phyloP scores from a whole-genome alignment of 139 green algal genomes.

The Coelastrella sp. region DNA sequence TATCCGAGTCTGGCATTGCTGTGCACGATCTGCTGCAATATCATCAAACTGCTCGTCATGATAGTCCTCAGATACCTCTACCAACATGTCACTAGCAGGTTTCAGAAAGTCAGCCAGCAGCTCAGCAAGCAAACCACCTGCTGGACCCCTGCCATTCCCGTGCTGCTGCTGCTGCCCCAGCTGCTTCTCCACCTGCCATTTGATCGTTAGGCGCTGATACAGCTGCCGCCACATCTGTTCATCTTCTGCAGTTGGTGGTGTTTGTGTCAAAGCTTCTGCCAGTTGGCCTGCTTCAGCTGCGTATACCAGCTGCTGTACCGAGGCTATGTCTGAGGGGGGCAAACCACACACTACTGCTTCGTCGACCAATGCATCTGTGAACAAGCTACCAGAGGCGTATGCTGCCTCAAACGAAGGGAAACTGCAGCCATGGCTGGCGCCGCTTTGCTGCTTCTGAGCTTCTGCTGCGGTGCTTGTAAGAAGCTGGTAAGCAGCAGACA shows the following conservation, averaged over 20 bases:
- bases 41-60: background rate
- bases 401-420: background rate
- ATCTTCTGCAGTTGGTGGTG: background rate
- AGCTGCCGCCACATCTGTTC: conserved; percentile 12
- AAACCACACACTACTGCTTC: background rate
- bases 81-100: background rate
- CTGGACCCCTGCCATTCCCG: background rate
- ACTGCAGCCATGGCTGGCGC: background rate
- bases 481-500: background rate
- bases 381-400: conserved; percentile 11
- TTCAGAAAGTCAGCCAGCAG: conserved; percentile 1
- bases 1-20: no score
- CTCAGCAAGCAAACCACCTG: conserved; percentile 1
- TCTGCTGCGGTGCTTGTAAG: background rate
- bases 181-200: background rate
- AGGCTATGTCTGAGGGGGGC: background rate
- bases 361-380: background rate
- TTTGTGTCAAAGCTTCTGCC: background rate
- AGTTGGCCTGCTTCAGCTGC: background rate
- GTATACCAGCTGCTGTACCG: background rate
- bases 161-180: conserved; percentile 25
- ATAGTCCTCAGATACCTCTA: conserved; percentile 2
- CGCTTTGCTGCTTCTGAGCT: background rate
- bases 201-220: background rate
- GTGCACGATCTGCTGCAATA: background rate